Base-by-base conservation (phyloP, 1,284 basidiomycete genomes). In the Ustilago bromivora region DNA sequence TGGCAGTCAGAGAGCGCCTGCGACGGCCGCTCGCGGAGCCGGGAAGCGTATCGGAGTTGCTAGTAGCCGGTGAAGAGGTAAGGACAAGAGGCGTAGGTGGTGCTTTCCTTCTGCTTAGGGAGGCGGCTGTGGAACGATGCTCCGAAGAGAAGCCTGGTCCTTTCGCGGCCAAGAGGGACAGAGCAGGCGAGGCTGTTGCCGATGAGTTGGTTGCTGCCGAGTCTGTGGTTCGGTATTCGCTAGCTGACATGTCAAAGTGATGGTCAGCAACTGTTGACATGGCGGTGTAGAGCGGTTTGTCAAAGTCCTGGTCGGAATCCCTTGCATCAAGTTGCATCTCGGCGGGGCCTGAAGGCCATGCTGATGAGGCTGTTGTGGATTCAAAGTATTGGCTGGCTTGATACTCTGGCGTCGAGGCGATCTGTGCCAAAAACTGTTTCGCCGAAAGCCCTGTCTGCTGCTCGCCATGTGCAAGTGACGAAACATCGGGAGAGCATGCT, bases 81-180 rank as follows among this genome's bases (percentile, higher is more conserved):
- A 76, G 66, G 11, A 76, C 60, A 12, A 76, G 66, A 12, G 66
- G 75, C 17, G 75, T 40, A 0, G 75, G 75, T 19, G 75, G 66
- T 0, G 66, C 57, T 51, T 73, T 77, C 13, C 75, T 51, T 40
- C 49, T 61, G 38, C 54, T 61, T 10, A 68, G 46, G 6, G 66
- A 72, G 0, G 65, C 55, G 0, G 68, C 66, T 40, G 69, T 66
- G 5, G 65, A 61, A 23, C 65, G 67, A 54, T 65, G 64, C 8
- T 28, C 56, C 19, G 64, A 61, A 8, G 64, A 70, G 46, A 70
- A 71, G 53, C 73, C 73, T 3, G 61, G 57, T 0, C 61, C 61
- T 19, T 57, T 56, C 19, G 65, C n/a, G 4, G 57, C 54, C 23
- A 72, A 34, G 7, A 57, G 35, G 8, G 57, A 60, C 4, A 28